phyloP scores from a whole-genome alignment of 352 stramenopile species.

The Hyaloperonospora arabidopsidis region DNA sequence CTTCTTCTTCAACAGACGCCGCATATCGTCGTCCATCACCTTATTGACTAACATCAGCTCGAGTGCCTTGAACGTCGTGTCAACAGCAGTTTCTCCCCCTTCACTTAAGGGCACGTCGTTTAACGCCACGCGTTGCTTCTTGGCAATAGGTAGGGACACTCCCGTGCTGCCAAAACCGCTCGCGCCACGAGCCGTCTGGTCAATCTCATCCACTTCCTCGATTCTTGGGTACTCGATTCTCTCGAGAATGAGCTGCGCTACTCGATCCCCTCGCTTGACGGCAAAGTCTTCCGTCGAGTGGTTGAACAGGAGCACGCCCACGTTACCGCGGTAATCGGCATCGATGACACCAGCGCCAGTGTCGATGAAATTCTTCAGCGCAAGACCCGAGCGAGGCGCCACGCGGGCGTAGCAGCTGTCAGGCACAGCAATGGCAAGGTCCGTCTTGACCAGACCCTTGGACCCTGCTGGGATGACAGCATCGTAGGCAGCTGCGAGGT shows the following conservation, averaged over 20 bases:
- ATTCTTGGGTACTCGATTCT: constrained; percentile 88
- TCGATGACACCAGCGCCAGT: constrained; percentile 97
- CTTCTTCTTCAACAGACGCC: constrained; percentile 44
- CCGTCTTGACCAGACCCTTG: constrained; percentile 95
- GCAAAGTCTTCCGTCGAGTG: constrained; percentile 90
- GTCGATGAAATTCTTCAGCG: constrained; percentile 97
- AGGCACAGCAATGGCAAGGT: constrained; percentile 92
- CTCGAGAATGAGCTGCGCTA: constrained; percentile 98
- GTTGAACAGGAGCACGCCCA: constrained; percentile 99
- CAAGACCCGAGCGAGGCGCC: constrained; percentile 88
- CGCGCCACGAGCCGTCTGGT: constrained; percentile 89
- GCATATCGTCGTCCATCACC: constrained; percentile 44
- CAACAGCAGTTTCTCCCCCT: constrained; percentile 11
- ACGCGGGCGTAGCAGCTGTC: constrained; percentile 93
- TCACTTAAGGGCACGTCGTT: constrained; percentile 4
- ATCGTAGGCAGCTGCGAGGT: constrained; percentile 82
- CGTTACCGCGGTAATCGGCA: constrained; percentile 95
- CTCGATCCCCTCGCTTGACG: constrained; percentile 92
- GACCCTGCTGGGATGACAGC: constrained; percentile 85
- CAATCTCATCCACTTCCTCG: constrained; percentile 91
- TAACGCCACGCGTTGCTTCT: constrained; percentile 32
- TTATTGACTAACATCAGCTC: constrained; percentile 43
- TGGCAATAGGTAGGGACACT: constrained; percentile 45
- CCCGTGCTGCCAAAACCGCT: constrained; percentile 96
- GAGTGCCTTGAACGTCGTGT: constrained; percentile 33